Evolutionary conservation across 345 rosid genomes (phyloP).

Genomic region (Schrenkiella parvula): DNA sequence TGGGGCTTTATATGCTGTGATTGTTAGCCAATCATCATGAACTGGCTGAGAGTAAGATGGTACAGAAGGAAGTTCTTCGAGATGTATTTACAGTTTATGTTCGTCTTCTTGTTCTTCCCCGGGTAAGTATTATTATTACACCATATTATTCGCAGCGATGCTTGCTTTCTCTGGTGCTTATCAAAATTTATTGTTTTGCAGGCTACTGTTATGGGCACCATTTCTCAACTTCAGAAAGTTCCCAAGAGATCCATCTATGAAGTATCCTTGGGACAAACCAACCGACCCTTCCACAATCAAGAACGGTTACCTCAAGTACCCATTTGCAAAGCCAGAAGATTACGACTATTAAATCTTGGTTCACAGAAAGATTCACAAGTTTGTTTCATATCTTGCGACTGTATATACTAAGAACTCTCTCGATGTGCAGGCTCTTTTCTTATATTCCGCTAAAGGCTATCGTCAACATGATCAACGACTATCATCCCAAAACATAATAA

Average conservation of each 20-base stretch:
- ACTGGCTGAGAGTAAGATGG: conserved; percentile 85
- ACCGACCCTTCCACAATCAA: conserved; percentile 54
- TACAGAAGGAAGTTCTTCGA: conserved; percentile 76
- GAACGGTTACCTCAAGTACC: conserved; percentile 51
- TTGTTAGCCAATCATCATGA: conserved; percentile 82
- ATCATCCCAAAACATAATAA: not conserved
- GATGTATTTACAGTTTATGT: conserved; percentile 90
- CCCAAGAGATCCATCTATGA: conserved; percentile 79
- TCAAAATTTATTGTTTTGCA: conserved; percentile 14
- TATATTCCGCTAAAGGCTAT: not conserved
- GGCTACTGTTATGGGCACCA: conserved; percentile 78
- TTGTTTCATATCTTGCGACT: not conserved
- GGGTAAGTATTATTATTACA: conserved; percentile 48
- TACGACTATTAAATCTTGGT: conserved; percentile 35
- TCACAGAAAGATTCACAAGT: not conserved
- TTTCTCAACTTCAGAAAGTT: conserved; percentile 88
- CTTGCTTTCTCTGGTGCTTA: not conserved
- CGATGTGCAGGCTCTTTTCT: conserved; percentile 5
- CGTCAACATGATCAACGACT: not conserved
- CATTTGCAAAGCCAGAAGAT: conserved; percentile 81
- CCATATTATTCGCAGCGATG: not conserved
- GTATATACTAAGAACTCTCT: not conserved
- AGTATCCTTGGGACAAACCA: conserved; percentile 79
- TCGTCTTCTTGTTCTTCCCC: conserved; percentile 82
- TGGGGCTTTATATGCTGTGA: not conserved